phyloP scores from a whole-genome alignment of 2,329 filamentous ascomycete species.

The Phyllosticta citrichinensis region DNA sequence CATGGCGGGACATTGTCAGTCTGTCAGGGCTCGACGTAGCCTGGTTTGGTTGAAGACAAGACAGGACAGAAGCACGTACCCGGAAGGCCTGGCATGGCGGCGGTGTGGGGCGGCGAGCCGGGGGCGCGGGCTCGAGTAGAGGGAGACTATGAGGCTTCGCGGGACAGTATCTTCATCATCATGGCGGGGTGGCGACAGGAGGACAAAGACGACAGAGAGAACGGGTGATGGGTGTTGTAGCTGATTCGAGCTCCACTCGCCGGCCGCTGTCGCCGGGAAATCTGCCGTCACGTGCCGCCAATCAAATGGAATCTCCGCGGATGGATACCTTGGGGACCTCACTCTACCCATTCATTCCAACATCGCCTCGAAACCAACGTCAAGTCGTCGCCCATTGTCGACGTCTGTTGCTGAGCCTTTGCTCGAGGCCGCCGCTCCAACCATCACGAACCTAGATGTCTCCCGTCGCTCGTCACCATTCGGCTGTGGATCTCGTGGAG shows the following conservation, averaged over 20 bases:
- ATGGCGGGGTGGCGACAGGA: neutral
- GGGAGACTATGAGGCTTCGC: conserved; percentile 14
- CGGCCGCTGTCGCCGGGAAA: neutral
- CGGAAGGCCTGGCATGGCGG: conserved; percentile 40
- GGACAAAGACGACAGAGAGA: neutral
- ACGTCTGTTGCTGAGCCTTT: neutral
- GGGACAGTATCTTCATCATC: conserved; percentile 4
- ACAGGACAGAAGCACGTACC: conserved; percentile 22
- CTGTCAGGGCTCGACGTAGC: neutral
- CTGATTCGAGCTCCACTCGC: neutral
- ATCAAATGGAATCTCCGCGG: neutral
- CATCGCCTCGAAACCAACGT: neutral
- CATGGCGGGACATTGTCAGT: conserved; percentile 8
- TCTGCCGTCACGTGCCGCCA: neutral
- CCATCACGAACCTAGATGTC: neutral
- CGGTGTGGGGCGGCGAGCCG: conserved; percentile 13
- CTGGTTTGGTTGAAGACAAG: neutral
- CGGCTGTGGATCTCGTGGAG: conserved; percentile 1
- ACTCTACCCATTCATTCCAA: neutral
- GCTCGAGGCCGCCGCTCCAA: neutral
- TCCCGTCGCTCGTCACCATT: conserved; percentile 4
- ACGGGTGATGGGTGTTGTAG: neutral
- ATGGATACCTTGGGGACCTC: too few relatives aligned
- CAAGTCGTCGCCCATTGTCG: neutral
- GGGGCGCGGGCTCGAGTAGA: conserved; percentile 24